Conservation (phyloP, 495 filamentous ascomycete species). For the Staphylotrichum longicolle region DNA sequence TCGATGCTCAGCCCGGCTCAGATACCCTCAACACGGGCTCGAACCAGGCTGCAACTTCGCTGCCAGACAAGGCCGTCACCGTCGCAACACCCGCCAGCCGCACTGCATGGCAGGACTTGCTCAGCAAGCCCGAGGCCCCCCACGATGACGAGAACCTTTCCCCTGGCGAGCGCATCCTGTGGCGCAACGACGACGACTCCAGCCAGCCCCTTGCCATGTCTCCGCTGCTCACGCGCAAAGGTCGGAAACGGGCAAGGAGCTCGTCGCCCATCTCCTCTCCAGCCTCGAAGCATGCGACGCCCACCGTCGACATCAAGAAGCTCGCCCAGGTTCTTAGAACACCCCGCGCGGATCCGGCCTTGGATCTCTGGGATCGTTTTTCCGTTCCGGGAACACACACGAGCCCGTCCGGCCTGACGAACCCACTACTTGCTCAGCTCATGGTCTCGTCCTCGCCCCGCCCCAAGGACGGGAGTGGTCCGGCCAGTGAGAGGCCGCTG, state of each 20-base stretch:
- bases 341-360: constrained; percentile 75
- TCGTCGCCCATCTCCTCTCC: constrained; percentile 80
- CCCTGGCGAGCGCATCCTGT: constrained; percentile 43
- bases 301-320: constrained; percentile 46
- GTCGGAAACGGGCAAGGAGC: constrained; percentile 72
- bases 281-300: constrained; percentile 31
- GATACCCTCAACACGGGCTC: constrained; percentile 4
- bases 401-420: constrained; percentile 40
- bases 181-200: constrained; percentile 38
- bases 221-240: constrained; percentile 47
- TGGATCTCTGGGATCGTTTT: constrained; percentile 86
- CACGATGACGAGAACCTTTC: constrained; percentile 41
- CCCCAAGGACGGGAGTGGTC: constrained; percentile 44
- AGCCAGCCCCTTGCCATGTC: constrained; percentile 45
- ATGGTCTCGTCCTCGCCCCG: constrained; percentile 69
- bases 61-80: constrained; percentile 40
- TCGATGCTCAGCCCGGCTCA: constrained; percentile 24
- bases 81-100: constrained; percentile 72
- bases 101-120: constrained; percentile 74
- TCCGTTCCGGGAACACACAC: constrained; percentile 39
- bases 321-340: constrained; percentile 62
- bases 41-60: constrained; percentile 2
- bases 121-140: constrained; percentile 61
- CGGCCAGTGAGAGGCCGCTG: constrained; percentile 52
- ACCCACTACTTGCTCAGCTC: constrained; percentile 57